Evolutionary conservation across 371 early-diverging fungal genomes (phyloP).

Genomic region (Mucor mucedo): DNA sequence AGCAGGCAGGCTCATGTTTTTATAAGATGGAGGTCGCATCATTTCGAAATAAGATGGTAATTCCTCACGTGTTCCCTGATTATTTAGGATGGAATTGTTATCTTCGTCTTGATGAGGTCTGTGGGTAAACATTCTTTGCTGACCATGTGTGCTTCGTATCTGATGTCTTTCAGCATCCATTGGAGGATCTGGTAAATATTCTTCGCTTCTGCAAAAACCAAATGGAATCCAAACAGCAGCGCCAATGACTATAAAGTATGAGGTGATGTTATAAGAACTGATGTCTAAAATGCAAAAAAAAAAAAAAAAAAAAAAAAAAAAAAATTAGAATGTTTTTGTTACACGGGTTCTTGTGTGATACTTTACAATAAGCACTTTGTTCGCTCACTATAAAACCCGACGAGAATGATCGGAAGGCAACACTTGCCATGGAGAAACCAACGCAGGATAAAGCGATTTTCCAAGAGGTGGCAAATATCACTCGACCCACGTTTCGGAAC

Average conservation of each 20-base stretch:
- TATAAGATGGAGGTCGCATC: constrained; percentile 13
- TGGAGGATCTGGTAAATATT: background rate
- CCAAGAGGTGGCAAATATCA: constrained; percentile 1
- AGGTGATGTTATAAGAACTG: constrained; percentile 7
- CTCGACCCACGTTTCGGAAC: constrained; percentile 4
- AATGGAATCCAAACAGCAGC: constrained; percentile 10
- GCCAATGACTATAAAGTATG: background rate
- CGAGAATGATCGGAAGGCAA: constrained; percentile 8
- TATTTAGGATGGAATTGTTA: background rate
- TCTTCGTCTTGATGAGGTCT: constrained; percentile 12
- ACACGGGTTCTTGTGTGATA: background rate
- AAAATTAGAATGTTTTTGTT: background rate
- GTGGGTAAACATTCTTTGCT: background rate
- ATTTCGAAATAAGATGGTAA: constrained; percentile 20
- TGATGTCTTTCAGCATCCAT: background rate
- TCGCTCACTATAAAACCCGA: constrained; percentile 6
- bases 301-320: no score
- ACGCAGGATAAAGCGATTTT: constrained; percentile 8
- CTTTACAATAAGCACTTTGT: constrained; percentile 5
- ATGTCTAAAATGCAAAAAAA: background rate
- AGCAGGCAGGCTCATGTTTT: background rate
- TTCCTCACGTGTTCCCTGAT: background rate
- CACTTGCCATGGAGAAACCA: constrained; percentile 5
- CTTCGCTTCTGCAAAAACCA: constrained; percentile 10
- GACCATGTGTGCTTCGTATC: background rate